Conservation (phyloP, 192 early-diverging fungal genomes). For the Spinellus fusiger region DNA sequence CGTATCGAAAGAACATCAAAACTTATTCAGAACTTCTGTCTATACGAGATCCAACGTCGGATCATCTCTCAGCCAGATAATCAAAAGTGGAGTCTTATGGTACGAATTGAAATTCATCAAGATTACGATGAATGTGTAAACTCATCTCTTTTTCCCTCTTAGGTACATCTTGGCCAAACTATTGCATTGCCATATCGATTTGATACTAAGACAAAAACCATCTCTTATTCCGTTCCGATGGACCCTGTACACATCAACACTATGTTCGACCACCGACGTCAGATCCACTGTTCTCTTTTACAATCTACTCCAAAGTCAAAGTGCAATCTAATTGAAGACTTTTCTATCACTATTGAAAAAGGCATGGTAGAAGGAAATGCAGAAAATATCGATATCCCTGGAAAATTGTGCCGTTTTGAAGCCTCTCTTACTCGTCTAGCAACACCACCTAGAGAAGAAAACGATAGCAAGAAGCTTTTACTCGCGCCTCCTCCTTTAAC, state of each 20-base stretch:
- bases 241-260: constrained; percentile 20
- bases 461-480: background rate
- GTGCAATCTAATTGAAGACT: background rate
- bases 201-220: constrained; percentile 18
- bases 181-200: constrained; percentile 14
- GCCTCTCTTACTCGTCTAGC: constrained; percentile 16
- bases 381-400: constrained; percentile 1
- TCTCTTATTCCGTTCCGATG: constrained; percentile 18
- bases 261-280: constrained; percentile 26
- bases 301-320: background rate
- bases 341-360: constrained; percentile 19
- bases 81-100: constrained; percentile 1
- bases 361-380: constrained; percentile 16
- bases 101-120: background rate
- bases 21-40: constrained; percentile 11
- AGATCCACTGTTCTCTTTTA: constrained; percentile 21
- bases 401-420: constrained; percentile 15
- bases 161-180: constrained; percentile 27
- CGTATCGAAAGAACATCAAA: constrained; percentile 12
- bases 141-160: background rate
- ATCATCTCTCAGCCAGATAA: background rate
- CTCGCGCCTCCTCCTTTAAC: constrained; percentile 10
- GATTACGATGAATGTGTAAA: no score
- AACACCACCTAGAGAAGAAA: background rate
- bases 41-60: constrained; percentile 16